These are phyloP conservation scores for Hortaea sp. DNA, from an alignment of 2,329 filamentous ascomycete species.

Conservation along the genomic window DNA sequence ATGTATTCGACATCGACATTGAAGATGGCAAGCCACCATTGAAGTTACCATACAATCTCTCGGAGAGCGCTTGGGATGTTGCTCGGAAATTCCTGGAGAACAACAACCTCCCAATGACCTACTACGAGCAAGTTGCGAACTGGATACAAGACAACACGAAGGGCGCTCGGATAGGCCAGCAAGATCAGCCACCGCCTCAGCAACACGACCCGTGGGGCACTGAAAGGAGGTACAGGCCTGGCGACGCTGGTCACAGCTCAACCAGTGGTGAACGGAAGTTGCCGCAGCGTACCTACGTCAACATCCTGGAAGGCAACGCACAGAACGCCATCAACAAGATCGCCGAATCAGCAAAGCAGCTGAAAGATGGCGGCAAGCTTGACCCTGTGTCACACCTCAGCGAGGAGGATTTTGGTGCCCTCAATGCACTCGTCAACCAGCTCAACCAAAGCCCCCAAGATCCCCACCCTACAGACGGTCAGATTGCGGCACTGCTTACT, in stretches of 20 bases:
- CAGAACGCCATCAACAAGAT: conserved; percentile 49
- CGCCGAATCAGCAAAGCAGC: conserved; percentile 55
- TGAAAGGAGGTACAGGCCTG: conserved; percentile 69
- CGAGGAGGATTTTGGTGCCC: conserved; percentile 54
- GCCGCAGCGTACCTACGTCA: conserved; percentile 20
- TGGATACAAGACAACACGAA: conserved; percentile 88
- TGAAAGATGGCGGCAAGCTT: conserved; percentile 42
- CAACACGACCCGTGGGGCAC: conserved; percentile 66
- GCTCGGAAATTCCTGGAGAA: conserved; percentile 84
- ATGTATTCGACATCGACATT: conserved; percentile 92
- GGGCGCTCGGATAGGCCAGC: conserved; percentile 64
- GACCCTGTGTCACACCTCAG: conserved; percentile 54
- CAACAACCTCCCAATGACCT: conserved; percentile 77
- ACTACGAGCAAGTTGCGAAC: conserved; percentile 83
- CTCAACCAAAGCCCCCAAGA: conserved; percentile 45
- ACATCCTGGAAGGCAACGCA: conserved; percentile 24
- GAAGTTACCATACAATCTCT: conserved; percentile 88
- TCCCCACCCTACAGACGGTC: conserved; percentile 25
- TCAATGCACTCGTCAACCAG: conserved; percentile 52
- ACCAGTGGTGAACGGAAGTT: conserved; percentile 18
- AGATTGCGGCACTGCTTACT: conserved; percentile 51
- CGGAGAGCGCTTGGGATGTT: conserved; percentile 83
- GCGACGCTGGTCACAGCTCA: conserved; percentile 41
- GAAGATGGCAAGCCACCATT: conserved; percentile 87
- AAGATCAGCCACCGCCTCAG: conserved; percentile 31